phyloP scores from a whole-genome alignment of 495 filamentous ascomycete genomes.

The Poronia punctata region DNA sequence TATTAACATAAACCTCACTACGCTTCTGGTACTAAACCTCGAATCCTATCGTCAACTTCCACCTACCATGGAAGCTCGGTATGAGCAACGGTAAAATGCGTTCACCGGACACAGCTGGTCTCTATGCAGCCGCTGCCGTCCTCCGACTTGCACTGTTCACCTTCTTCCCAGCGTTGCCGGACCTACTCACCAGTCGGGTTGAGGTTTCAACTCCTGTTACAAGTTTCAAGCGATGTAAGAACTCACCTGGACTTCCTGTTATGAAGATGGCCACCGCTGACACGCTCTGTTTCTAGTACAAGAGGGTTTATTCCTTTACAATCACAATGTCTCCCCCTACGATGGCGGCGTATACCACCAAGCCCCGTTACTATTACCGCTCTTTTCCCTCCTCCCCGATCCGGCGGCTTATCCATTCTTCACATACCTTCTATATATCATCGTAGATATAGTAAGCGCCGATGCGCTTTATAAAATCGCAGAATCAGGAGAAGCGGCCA shows the following conservation, averaged over 20 bases:
- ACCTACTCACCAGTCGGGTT: conserved; percentile 81
- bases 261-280: conserved; percentile 5
- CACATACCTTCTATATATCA: conserved; percentile 72
- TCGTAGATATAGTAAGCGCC: conserved; percentile 77
- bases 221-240: conserved; percentile 92
- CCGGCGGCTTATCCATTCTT: conserved; percentile 56
- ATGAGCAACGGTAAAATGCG: conserved; percentile 42
- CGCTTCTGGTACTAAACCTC: no score
- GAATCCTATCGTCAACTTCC: conserved; percentile 2
- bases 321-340: conserved; percentile 92
- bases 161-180: conserved; percentile 75
- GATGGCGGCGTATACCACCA: conserved; percentile 98
- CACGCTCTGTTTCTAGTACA: conserved; percentile 53
- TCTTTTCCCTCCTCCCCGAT: conserved; percentile 81
- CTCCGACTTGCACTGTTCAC: conserved; percentile 75
- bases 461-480: conserved; percentile 77
- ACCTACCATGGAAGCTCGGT: conserved; percentile 58
- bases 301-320: conserved; percentile 93
- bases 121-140: conserved; percentile 70
- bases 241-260: not conserved
- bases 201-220: conserved; percentile 95
- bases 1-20: no score
- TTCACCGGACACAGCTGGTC: conserved; percentile 56
- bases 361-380: conserved; percentile 83
- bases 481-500: conserved; percentile 68